These are phyloP conservation scores for Hypomyces rosellus DNA, from an alignment of 2,329 filamentous ascomycete genomes.

Conservation along the genomic window DNA sequence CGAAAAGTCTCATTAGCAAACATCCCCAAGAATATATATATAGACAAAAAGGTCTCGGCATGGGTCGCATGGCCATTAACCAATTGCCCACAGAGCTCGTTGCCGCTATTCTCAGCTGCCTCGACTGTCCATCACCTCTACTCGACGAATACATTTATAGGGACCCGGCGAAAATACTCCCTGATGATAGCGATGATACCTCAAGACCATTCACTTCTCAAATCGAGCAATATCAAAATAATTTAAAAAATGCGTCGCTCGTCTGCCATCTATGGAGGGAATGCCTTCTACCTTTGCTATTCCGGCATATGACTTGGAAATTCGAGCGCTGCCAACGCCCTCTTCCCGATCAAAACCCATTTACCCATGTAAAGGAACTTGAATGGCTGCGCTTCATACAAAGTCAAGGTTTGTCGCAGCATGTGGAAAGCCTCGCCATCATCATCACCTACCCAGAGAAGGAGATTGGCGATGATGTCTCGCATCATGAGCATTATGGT, in stretches of 20 bases:
- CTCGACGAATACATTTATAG: constrained; percentile 44
- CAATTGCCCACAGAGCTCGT: constrained; percentile 57
- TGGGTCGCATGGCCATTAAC: constrained; percentile 16
- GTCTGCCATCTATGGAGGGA: constrained; percentile 49
- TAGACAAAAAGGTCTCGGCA: too few species aligned
- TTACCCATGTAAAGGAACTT: constrained; percentile 21
- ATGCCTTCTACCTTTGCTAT: constrained; percentile 48
- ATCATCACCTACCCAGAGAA: constrained; percentile 27
- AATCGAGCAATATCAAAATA: constrained; percentile 9
- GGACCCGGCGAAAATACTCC: constrained; percentile 35
- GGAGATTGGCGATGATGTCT: constrained; percentile 21
- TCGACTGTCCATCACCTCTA: constrained; percentile 42
- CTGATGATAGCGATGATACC: background rate
- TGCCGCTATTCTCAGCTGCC: constrained; percentile 48
- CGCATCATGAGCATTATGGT: constrained; percentile 22
- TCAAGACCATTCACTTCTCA: background rate
- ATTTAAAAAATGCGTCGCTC: constrained; percentile 51
- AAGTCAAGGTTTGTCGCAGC: constrained; percentile 30
- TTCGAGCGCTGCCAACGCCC: constrained; percentile 26
- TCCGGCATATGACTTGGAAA: constrained; percentile 45
- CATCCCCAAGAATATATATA: too few species aligned
- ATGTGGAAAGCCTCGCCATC: constrained; percentile 37
- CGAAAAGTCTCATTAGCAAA: too few species aligned
- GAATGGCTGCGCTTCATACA: constrained; percentile 35
- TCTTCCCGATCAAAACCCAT: constrained; percentile 14